A percentile compares a stretch with the other conserved stretches of the same genome.
phyloP scores from a whole-genome alignment of 2,329 filamentous ascomycete species.

The Periconia sp. region DNA sequence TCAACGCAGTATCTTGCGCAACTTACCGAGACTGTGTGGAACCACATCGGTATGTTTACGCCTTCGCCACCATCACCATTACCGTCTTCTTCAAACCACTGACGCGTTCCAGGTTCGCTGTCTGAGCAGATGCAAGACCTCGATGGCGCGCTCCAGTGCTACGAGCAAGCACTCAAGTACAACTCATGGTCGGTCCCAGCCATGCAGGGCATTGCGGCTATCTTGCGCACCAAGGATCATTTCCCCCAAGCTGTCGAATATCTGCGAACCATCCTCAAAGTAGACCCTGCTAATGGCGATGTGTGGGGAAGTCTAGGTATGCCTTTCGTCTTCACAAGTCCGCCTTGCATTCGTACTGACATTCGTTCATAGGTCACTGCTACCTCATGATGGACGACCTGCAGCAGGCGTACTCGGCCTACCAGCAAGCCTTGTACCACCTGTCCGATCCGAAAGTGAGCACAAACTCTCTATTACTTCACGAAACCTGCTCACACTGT shows the following conservation, averaged over 20 bases:
- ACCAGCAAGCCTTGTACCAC: constrained; percentile 93
- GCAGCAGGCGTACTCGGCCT: constrained; percentile 94
- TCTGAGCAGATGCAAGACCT: constrained; percentile 85
- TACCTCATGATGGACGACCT: constrained; percentile 98
- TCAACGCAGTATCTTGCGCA: constrained; percentile 74
- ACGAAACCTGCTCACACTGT: background rate
- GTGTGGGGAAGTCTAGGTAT: constrained; percentile 93
- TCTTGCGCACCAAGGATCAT: constrained; percentile 87
- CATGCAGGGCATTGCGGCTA: constrained; percentile 92
- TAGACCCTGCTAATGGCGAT: constrained; percentile 87
- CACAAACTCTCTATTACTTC: background rate
- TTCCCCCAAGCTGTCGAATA: constrained; percentile 95
- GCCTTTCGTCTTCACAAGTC: constrained; percentile 25
- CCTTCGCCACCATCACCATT: constrained; percentile 2
- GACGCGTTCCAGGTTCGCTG: constrained; percentile 65
- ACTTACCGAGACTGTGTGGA: constrained; percentile 87
- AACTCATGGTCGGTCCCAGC: constrained; percentile 87
- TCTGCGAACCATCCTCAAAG: constrained; percentile 83
- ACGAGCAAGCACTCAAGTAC: constrained; percentile 84
- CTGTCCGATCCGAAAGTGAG: constrained; percentile 85
- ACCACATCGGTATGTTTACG: constrained; percentile 76
- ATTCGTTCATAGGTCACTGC: constrained; percentile 72
- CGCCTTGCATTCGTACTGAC: constrained; percentile 7
- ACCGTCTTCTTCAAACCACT: constrained; percentile 18
- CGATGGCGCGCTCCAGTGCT: constrained; percentile 86